Base-by-base conservation (phyloP, 257 asterid genomes). In the Capsicum pubescens region DNA sequence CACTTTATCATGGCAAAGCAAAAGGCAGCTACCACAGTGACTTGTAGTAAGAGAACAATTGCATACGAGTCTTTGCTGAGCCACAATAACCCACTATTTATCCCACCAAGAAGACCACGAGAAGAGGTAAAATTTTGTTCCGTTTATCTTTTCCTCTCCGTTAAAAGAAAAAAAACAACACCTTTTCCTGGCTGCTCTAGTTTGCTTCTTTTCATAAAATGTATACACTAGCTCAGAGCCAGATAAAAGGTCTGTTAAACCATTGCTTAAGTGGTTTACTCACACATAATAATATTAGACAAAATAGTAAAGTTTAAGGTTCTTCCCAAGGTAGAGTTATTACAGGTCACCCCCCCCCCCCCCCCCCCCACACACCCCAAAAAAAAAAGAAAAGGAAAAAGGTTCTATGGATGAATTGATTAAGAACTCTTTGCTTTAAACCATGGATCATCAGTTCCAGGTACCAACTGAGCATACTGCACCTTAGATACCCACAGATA, bases 71-170 rank as follows among this genome's bases (percentile, higher is more conserved):
- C 61, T 50, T 50, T 50, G 61, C 60, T 21, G 61, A 50, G 81
- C 14, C 46, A 21, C 81, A 50, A 74, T 50, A 74, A 77, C 50
- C 82, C 21, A 54, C 48, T 26, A 50, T 77, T 77, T 77, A 54
- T 54, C 64, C 46, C 48, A 77, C 64, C 26, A 54, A 32, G 82
- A 50, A 19, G 19, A 50, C 19, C 60, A 21, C 2, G 1, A 76
- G 21, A 26, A 32, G 32, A 54, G 82, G 81, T 50, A 77, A 54
- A 2, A 17, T 46, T 71, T 39, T 44, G 15, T 19, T 54, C 82
- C 14, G 19, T 77, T 48, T 13, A 54, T 77, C 82, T 14, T 8
- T 15, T 54, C 26, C 32, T 8, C 50, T 54, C 50, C 48, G 32
- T 26, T 77, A 77, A 1, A 77, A 14, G 48, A 26, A 35, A 5